These are phyloP conservation scores for Solanum hybrid DNA, from an alignment of 305 asterid genomes.

Conservation along the genomic window DNA sequence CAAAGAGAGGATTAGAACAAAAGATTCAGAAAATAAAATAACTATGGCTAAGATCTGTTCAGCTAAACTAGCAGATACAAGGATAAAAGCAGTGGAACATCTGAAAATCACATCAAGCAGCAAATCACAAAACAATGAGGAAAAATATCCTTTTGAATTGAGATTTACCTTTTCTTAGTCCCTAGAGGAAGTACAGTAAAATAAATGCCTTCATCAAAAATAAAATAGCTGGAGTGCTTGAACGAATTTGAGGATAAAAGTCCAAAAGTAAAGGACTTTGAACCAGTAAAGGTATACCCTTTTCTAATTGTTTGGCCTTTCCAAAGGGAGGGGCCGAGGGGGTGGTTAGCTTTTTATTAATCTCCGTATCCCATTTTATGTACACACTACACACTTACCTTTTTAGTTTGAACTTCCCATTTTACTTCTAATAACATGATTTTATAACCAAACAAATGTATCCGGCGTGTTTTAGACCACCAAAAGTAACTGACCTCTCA, in stretches of 20 bases:
- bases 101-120: background rate
- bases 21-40: background rate
- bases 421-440: background rate
- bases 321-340: background rate
- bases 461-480: background rate
- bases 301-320: background rate
- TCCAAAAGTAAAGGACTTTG: background rate
- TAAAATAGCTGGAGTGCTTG: background rate
- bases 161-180: background rate
- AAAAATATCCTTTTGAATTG: background rate
- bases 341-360: background rate
- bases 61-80: background rate
- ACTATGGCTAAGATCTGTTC: background rate
- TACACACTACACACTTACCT: background rate
- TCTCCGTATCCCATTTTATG: background rate
- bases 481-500: constrained; percentile 29
- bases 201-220: background rate
- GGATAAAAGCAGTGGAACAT: background rate
- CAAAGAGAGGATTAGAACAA: background rate
- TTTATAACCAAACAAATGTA: background rate
- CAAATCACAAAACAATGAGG: background rate
- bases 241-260: background rate
- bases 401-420: background rate
- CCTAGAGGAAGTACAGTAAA: background rate
- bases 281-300: background rate